Evolutionary conservation across 2,329 filamentous ascomycete species (phyloP), one percentile per base, ranked within the genome.

Genomic region (Diaporthe amygdali): DNA sequence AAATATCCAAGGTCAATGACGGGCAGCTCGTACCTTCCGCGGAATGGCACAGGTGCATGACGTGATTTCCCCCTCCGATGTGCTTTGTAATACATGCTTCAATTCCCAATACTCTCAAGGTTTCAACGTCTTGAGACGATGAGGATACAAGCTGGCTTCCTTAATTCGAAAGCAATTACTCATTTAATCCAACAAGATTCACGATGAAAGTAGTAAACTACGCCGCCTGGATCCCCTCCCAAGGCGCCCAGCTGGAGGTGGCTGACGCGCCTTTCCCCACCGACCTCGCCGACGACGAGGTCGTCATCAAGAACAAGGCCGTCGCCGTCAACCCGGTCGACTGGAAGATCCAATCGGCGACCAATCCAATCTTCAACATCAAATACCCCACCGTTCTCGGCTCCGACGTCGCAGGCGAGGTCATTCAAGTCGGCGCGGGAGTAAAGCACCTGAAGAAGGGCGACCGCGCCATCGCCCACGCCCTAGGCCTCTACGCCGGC

Each of bases 361-460:
- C 67, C n/a, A 39, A 55, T 10, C 46, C 54, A 17, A 59, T 72
- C 22, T 76, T 81, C 54, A 41, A 79, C 10, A 63, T 81, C 66
- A 77, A 66, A 15, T 81, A 78, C 49, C 81, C 81, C 0, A 72
- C 46, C 5, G 76, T 82, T 49, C 73, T 81, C n/a, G 80, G 81
- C 27, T 73, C 71, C 5, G 81, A 78, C 73, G 77, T 77, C 49
- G 76, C 81, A 6, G 80, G 81, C 41, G 76, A 76, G 41, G 77
- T 82, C 9, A 71, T 78, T 30, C 74, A 77, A n/a, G 72, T 80
- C 46, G 79, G 80, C 27, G 39, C 74, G 7, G 74, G 72, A 51
- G 72, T 75, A 7, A 71, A 55, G 61, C 72, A 74, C 10, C 79
- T 82, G 69, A 77, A 77, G 34, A 68, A 74, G 22, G 81, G 81